Conservation (phyloP, 2,329 filamentous ascomycete species). For the Blumeriella jaapii region DNA sequence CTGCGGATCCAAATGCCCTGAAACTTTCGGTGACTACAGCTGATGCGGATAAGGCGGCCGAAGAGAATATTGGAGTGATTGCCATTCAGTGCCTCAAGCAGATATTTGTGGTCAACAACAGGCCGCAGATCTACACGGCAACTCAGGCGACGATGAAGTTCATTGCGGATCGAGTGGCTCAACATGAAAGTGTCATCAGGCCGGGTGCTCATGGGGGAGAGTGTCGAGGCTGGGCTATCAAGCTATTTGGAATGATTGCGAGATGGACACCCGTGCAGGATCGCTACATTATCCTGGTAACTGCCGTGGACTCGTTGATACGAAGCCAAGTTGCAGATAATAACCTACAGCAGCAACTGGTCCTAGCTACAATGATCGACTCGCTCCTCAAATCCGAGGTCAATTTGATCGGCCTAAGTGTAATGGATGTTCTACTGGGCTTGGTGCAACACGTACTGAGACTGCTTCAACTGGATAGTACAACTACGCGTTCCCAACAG, state of each 20-base stretch:
- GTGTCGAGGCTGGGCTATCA: constrained; percentile 66
- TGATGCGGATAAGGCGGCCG: constrained; percentile 80
- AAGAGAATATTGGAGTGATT: constrained; percentile 76
- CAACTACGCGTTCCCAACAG: constrained; percentile 26
- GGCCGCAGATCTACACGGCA: constrained; percentile 68
- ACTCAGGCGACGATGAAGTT: constrained; percentile 66
- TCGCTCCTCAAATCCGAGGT: constrained; percentile 77
- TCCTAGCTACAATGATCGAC: constrained; percentile 66
- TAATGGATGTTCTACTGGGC: constrained; percentile 86
- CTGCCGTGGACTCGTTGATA: constrained; percentile 65
- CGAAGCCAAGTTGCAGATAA: constrained; percentile 58
- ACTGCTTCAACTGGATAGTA: constrained; percentile 53
- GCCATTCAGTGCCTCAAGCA: constrained; percentile 79
- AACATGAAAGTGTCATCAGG: constrained; percentile 42
- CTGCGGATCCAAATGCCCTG: constrained; percentile 52
- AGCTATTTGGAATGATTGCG: constrained; percentile 67
- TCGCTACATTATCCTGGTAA: constrained; percentile 79
- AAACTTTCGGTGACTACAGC: constrained; percentile 71
- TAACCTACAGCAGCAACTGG: constrained; percentile 60
- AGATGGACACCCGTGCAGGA: constrained; percentile 91
- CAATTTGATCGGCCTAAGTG: constrained; percentile 88
- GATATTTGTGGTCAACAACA: constrained; percentile 73
- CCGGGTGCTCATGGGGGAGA: constrained; percentile 30
- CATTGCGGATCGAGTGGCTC: constrained; percentile 47
- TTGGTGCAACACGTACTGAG: constrained; percentile 74